Percentiles rank a stretch among this genome's conserved stretches.
Evolutionary conservation across 257 asterid genomes (phyloP).

Genomic region (Primulina tabacum): DNA sequence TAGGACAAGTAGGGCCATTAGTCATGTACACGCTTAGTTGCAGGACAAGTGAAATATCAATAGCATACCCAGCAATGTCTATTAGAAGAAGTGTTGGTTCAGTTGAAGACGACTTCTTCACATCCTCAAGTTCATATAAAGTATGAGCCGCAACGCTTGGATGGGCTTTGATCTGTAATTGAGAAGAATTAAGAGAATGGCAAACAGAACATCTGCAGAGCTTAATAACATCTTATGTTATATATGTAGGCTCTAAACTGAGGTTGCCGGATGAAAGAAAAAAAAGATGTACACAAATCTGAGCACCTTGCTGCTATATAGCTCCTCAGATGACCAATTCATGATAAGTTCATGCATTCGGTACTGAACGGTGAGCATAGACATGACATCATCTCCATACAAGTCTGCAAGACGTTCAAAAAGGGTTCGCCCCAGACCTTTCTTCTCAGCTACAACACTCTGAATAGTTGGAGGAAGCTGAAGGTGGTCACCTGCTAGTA

Average conservation of each 20-base stretch:
- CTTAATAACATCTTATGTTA: slow-evolving; percentile 19
- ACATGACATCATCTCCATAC: slow-evolving; percentile 71
- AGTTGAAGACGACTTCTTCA: slow-evolving; percentile 18
- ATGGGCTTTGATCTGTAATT: background rate
- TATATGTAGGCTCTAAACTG: background rate
- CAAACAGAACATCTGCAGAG: slow-evolving; percentile 22
- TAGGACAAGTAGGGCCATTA: background rate
- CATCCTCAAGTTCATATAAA: too few species aligned
- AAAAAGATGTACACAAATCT: slow-evolving; percentile 7
- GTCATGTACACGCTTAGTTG: background rate
- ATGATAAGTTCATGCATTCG: slow-evolving; percentile 40
- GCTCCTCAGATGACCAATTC: slow-evolving; percentile 25
- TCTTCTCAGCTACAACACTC: slow-evolving; percentile 47
- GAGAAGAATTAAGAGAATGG: slow-evolving; percentile 6
- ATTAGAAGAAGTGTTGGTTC: slow-evolving; percentile 85
- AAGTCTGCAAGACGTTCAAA: slow-evolving; percentile 89
- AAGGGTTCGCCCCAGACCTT: too few species aligned
- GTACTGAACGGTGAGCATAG: slow-evolving; percentile 98
- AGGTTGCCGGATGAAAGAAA: slow-evolving; percentile 2
- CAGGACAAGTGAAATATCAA: slow-evolving; percentile 6
- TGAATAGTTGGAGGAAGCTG: slow-evolving; percentile 99
- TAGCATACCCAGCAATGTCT: slow-evolving; percentile 83
- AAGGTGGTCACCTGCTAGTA: slow-evolving; percentile 84
- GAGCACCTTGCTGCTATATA: slow-evolving; percentile 82
- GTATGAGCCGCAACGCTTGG: too few species aligned